These are phyloP conservation scores for Dactylonectria macrodidyma DNA, from an alignment of 2,329 filamentous ascomycete genomes.

Conservation along the genomic window DNA sequence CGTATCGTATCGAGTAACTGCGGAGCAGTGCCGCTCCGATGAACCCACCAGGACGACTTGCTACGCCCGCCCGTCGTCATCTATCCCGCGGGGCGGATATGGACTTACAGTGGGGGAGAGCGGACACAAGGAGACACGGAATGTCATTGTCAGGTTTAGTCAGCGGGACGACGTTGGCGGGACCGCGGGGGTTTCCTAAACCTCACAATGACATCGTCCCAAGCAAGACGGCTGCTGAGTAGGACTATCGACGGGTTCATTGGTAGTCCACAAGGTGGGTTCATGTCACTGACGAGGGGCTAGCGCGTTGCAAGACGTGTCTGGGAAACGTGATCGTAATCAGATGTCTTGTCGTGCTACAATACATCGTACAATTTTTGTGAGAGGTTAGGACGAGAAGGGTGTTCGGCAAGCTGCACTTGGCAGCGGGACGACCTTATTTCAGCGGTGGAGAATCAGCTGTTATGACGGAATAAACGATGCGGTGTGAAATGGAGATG, in stretches of 20 bases:
- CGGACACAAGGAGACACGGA: neutral
- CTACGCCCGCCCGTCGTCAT: slow-evolving; percentile 24
- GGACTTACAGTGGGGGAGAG: neutral
- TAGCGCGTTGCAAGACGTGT: neutral
- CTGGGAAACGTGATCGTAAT: slow-evolving; percentile 7
- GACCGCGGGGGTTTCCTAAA: neutral
- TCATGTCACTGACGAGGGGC: neutral
- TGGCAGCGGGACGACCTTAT: neutral
- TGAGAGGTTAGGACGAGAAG: neutral
- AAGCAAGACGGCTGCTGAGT: slow-evolving; percentile 1
- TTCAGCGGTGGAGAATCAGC: slow-evolving; percentile 12
- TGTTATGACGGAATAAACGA: slow-evolving; percentile 3
- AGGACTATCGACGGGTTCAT: slow-evolving; percentile 1
- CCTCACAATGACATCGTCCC: slow-evolving; percentile 12
- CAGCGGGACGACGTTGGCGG: slow-evolving; percentile 3
- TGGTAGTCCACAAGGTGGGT: slow-evolving; percentile 20
- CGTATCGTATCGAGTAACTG: neutral
- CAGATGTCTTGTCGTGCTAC: slow-evolving; percentile 1
- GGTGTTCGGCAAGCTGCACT: slow-evolving; percentile 6
- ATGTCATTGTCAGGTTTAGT: neutral
- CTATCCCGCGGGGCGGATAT: slow-evolving; percentile 16
- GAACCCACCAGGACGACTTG: neutral
- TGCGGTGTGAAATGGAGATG: too few relatives aligned
- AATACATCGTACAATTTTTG: neutral
- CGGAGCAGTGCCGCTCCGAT: neutral